Conservation (phyloP, 2,329 filamentous ascomycete species). For the Ceratocystis ficicola region DNA sequence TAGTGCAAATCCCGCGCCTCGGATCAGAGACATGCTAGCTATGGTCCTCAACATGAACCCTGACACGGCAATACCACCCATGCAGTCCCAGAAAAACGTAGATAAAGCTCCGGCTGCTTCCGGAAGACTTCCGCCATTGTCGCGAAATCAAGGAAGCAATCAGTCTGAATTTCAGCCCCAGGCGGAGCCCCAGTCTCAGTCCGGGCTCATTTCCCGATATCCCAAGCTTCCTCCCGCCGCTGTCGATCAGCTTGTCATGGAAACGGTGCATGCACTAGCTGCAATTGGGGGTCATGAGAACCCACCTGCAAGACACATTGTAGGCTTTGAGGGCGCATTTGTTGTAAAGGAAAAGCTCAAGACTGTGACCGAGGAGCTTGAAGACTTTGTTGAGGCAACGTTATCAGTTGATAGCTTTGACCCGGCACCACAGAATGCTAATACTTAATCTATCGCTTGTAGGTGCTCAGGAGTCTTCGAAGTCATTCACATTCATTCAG, state of each 20-base stretch:
- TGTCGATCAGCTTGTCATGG: constrained; percentile 63
- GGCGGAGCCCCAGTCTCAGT: neutral
- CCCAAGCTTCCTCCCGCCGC: constrained; percentile 57
- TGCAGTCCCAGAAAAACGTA: constrained; percentile 16
- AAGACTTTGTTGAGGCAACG: constrained; percentile 89
- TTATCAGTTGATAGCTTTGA: constrained; percentile 56
- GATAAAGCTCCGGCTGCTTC: neutral
- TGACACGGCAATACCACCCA: constrained; percentile 40
- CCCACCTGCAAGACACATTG: constrained; percentile 84
- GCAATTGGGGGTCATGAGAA: constrained; percentile 94
- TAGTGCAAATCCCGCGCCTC: constrained; percentile 57
- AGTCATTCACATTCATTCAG: neutral
- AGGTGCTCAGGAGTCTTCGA: too few species aligned
- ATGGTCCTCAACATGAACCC: constrained; percentile 68
- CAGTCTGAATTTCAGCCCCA: neutral
- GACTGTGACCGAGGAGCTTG: constrained; percentile 88
- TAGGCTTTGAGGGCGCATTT: constrained; percentile 74
- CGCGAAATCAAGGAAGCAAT: neutral
- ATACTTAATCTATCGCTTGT: neutral
- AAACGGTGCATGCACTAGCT: constrained; percentile 82
- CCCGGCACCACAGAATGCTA: neutral
- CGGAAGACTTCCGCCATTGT: neutral
- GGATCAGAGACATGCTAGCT: constrained; percentile 69
- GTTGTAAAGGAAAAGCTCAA: constrained; percentile 93
- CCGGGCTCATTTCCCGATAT: constrained; percentile 53